Conservation (phyloP, 352 stramenopile species). For the Phytophthora macrochlamydospora region DNA sequence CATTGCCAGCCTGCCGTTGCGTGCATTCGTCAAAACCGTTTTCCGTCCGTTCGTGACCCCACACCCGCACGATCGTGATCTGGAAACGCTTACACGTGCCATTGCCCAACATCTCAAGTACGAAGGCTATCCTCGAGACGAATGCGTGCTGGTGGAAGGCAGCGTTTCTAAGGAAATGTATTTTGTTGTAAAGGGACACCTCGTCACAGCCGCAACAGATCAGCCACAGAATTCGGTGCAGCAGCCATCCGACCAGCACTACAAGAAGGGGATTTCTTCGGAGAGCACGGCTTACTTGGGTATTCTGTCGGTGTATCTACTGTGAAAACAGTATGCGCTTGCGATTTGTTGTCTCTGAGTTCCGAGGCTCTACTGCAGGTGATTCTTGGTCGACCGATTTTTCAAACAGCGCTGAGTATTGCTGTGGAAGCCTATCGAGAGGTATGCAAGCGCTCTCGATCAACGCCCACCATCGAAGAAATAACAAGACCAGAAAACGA, state of each 20-base stretch:
- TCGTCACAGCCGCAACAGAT: constrained; percentile 31
- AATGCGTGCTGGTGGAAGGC: constrained; percentile 65
- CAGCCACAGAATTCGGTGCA: not conserved
- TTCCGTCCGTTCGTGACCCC: constrained; percentile 49
- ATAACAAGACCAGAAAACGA: constrained; percentile 32
- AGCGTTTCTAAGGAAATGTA: constrained; percentile 74
- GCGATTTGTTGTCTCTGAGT: constrained; percentile 32
- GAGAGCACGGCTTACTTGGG: constrained; percentile 59
- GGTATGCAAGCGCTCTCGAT: constrained; percentile 26
- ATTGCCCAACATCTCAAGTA: constrained; percentile 63
- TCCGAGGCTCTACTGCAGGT: constrained; percentile 56
- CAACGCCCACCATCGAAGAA: constrained; percentile 8
- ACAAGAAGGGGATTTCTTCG: constrained; percentile 64
- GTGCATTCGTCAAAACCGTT: constrained; percentile 40
- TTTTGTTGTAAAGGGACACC: constrained; percentile 65
- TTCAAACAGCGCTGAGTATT: constrained; percentile 35
- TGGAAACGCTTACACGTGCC: constrained; percentile 38
- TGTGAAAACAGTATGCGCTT: constrained; percentile 33
- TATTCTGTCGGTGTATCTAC: constrained; percentile 50
- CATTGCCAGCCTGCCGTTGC: constrained; percentile 45
- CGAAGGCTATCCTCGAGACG: constrained; percentile 67
- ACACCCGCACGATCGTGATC: constrained; percentile 32
- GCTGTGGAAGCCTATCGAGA: constrained; percentile 57
- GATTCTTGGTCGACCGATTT: constrained; percentile 33
- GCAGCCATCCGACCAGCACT: constrained; percentile 13